Evolutionary conservation across 257 asterid genomes (phyloP), one percentile per base, ranked within the genome.

Genomic region (Catharanthus roseus): DNA sequence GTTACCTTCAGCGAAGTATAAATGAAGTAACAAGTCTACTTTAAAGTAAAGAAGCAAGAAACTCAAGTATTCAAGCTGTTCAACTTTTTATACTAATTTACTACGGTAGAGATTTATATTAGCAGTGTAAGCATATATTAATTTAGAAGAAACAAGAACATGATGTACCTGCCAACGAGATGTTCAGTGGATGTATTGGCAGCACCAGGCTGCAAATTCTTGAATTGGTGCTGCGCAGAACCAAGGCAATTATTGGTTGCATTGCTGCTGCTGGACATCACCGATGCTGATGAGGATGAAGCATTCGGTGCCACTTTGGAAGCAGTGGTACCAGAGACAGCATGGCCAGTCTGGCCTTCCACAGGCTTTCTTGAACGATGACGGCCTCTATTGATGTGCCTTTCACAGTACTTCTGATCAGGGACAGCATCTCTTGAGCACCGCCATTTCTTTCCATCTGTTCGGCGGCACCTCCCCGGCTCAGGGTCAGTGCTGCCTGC

Each of bases 331-430:
- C 88, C 90, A 77, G 96, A 80, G 61, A 82, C 81, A 81, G 87
- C 86, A 75, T 84, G 99, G 92, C 95, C 95, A 75, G 81, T 77
- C 45, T 84, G 96, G 85, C 91, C 91, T 95, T 95, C 99, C 99
- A 95, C 97, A 91, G 96, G 99, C 97, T 95, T 95, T 95, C 99
- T 95, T 95, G 99, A 91, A 91, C 99, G 97, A 78, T 91, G 97
- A 68, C 97, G 99, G 80, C 97, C 97, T 82, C 99, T 84, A 54
- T 91, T 95, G 56, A 95, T 88, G 95, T 91, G 99, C 83, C 97
- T 83, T 86, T 95, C 97, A 74, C 97, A 95, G 85, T 95, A 93
- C 81, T 89, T 93, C 86, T 93, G 97, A 72, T 93, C 96, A 58
- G 93, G 93, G 73, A 91, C 96, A 50, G 97, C 96, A 79, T 95